Evolutionary conservation across 345 rosid genomes (phyloP).

Genomic region (Cardamine occulta): DNA sequence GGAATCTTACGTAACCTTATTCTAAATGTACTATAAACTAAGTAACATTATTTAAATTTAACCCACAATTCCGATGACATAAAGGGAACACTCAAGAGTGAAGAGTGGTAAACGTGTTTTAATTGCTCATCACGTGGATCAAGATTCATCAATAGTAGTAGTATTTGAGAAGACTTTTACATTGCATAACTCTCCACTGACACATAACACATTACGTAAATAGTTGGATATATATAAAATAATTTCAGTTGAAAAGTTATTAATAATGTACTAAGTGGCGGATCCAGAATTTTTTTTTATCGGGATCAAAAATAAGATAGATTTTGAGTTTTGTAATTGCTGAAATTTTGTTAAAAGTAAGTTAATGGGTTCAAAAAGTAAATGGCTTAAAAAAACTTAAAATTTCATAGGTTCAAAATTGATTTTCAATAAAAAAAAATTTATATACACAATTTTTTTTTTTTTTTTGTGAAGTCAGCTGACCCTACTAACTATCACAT

Average conservation of each 20-base stretch:
- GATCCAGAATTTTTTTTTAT: too few species aligned
- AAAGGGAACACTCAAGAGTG: slow-evolving; percentile 21
- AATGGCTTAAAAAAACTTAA: too few species aligned
- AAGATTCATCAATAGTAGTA: slow-evolving; percentile 2
- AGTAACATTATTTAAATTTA: not conserved
- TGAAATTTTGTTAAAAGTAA: too few species aligned
- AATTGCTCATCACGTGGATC: slow-evolving; percentile 25
- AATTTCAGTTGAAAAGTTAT: not conserved
- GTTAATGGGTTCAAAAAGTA: too few species aligned
- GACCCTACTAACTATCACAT: too few species aligned
- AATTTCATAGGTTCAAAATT: too few species aligned
- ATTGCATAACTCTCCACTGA: slow-evolving; percentile 11
- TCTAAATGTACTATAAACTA: not conserved
- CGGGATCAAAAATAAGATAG: too few species aligned
- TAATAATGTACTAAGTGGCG: too few species aligned
- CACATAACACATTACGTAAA: slow-evolving; percentile 3
- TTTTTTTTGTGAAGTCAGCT: too few species aligned
- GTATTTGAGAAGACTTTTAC: slow-evolving; percentile 7
- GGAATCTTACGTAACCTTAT: not conserved
- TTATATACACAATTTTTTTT: too few species aligned
- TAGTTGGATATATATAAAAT: not conserved
- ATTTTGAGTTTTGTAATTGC: too few species aligned
- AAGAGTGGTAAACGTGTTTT: slow-evolving; percentile 21
- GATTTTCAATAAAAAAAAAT: too few species aligned
- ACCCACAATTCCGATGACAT: not conserved